phyloP scores from a whole-genome alignment of 2,329 filamentous ascomycete species.

The Hawksworthiomyces lignivorus region DNA sequence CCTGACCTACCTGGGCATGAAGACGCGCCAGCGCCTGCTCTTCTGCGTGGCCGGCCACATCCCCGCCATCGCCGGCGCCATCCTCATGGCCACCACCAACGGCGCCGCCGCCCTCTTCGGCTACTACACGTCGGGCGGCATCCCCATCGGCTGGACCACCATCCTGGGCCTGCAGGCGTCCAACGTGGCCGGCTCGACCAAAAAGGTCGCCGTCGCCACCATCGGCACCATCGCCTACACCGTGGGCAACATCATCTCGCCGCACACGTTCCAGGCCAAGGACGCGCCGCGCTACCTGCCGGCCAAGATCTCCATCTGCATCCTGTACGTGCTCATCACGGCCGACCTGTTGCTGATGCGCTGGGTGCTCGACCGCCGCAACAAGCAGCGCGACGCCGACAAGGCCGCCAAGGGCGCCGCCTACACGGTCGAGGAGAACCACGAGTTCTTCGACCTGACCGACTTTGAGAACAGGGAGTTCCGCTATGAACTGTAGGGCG shows the following conservation, averaged over 20 bases:
- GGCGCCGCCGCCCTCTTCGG: neutral
- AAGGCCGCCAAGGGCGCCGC: conserved; percentile 21
- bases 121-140: conserved; percentile 5
- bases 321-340: conserved; percentile 4
- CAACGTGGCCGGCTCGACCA: conserved; percentile 50
- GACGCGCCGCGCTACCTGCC: conserved; percentile 54
- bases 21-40: neutral
- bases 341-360: conserved; percentile 3
- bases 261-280: conserved; percentile 48
- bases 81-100: conserved; percentile 1
- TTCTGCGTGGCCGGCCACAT: conserved; percentile 2
- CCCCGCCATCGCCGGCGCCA: neutral
- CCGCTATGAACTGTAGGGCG: no score
- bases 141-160: conserved; percentile 5
- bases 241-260: conserved; percentile 45
- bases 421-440: conserved; percentile 15
- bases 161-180: conserved; percentile 17
- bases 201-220: conserved; percentile 50
- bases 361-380: conserved; percentile 20
- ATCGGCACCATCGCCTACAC: conserved; percentile 45
- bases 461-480: no score
- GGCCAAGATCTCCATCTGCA: conserved; percentile 51
- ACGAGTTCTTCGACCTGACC: no score
- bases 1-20: conserved; percentile 1
- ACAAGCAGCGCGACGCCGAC: conserved; percentile 44